phyloP scores from a whole-genome alignment of 352 stramenopile species.

The Phytophthora cajani region DNA sequence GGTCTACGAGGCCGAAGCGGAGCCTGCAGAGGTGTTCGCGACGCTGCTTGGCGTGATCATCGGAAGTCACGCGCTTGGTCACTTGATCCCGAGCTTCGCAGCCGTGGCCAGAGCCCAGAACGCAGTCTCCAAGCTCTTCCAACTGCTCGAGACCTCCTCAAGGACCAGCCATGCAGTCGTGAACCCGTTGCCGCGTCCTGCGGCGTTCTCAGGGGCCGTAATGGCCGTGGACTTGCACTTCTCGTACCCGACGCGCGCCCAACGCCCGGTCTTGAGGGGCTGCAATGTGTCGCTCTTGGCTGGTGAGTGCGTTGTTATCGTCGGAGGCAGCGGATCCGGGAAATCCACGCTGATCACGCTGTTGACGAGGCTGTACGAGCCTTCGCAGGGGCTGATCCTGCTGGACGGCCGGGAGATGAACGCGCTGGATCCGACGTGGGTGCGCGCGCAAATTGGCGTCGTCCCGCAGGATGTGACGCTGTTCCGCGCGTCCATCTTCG shows the following conservation, averaged over 20 bases:
- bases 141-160: constrained; percentile 15
- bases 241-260: constrained; percentile 23
- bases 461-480: constrained; percentile 46
- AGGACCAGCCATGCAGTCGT: constrained; percentile 6
- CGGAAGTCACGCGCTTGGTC: constrained; percentile 30
- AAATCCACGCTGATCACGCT: constrained; percentile 42
- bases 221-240: constrained; percentile 35
- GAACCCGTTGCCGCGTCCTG: constrained; percentile 19
- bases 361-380: constrained; percentile 40
- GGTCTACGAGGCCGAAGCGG: constrained; percentile 30
- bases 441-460: constrained; percentile 50
- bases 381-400: constrained; percentile 37
- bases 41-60: constrained; percentile 28
- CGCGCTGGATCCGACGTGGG: constrained; percentile 37
- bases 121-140: constrained; percentile 29
- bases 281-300: constrained; percentile 38
- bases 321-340: constrained; percentile 42
- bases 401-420: constrained; percentile 49
- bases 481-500: constrained; percentile 54
- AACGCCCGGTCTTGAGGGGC: constrained; percentile 30
- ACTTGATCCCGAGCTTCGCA: constrained; percentile 25
- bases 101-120: constrained; percentile 10
- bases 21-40: constrained; percentile 23
- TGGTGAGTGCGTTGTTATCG: constrained; percentile 55
- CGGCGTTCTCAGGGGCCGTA: constrained; percentile 11